These are phyloP conservation scores for Xylaria sp. DNA, from an alignment of 2,329 filamentous ascomycete genomes.

Conservation along the genomic window DNA sequence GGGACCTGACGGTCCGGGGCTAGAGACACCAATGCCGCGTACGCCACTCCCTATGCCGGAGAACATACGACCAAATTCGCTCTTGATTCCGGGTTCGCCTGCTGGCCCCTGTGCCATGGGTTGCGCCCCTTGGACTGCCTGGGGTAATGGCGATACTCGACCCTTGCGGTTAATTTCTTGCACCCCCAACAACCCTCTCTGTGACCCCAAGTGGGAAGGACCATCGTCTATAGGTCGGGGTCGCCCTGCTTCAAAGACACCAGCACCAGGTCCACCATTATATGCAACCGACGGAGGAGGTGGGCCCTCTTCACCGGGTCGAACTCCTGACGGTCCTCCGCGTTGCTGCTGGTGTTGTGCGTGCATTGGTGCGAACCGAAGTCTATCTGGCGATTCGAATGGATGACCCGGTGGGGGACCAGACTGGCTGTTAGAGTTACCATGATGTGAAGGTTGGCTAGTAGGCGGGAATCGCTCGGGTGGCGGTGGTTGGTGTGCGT, in stretches of 20 bases:
- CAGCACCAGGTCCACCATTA: constrained; percentile 55
- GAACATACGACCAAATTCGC: constrained; percentile 94
- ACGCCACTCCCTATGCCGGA: constrained; percentile 81
- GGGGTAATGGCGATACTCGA: constrained; percentile 86
- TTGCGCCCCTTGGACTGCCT: constrained; percentile 93
- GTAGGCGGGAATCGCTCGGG: constrained; percentile 55
- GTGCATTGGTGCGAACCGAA: constrained; percentile 53
- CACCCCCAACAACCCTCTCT: constrained; percentile 77
- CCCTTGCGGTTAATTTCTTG: constrained; percentile 86
- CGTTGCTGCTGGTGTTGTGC: constrained; percentile 49
- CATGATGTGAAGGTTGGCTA: constrained; percentile 50
- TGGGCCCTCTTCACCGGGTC: constrained; percentile 60
- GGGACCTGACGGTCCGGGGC: constrained; percentile 59
- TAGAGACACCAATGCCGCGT: constrained; percentile 62
- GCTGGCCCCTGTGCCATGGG: constrained; percentile 80
- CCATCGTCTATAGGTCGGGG: constrained; percentile 62
- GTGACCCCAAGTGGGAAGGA: constrained; percentile 66
- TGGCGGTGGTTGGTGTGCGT: constrained; percentile 51
- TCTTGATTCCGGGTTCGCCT: constrained; percentile 90
- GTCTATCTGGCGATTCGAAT: constrained; percentile 65
- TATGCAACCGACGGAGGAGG: constrained; percentile 65
- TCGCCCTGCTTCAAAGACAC: constrained; percentile 57
- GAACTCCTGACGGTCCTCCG: constrained; percentile 52
- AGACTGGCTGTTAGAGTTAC: constrained; percentile 46
- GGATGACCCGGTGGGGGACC: constrained; percentile 49